These are phyloP conservation scores for Thelonectria olida DNA, from an alignment of 2,329 filamentous ascomycete species.

Conservation along the genomic window DNA sequence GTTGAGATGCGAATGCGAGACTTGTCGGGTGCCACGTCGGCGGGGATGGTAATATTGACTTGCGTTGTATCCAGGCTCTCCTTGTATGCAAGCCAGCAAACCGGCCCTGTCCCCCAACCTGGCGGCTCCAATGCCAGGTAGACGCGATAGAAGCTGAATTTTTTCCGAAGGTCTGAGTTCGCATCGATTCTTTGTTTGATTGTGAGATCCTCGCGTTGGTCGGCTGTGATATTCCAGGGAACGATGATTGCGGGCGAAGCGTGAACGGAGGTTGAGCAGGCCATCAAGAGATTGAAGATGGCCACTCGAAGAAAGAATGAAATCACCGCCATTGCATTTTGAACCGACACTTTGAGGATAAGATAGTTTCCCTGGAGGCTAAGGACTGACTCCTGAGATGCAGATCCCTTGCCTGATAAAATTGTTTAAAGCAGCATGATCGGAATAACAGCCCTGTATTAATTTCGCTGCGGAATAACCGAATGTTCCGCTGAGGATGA, in stretches of 20 bases:
- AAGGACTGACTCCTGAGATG: no score
- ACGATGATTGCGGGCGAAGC: conserved; percentile 26
- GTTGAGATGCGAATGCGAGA: conserved; percentile 28
- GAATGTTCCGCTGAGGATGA: no score
- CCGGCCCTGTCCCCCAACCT: conserved; percentile 33
- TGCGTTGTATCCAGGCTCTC: conserved; percentile 24
- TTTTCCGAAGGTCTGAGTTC: conserved; percentile 23
- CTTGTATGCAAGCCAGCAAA: conserved; percentile 31
- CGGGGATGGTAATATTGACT: conserved; percentile 37
- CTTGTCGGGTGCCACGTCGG: conserved; percentile 33
- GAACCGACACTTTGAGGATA: no score
- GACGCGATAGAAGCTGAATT: conserved; percentile 31
- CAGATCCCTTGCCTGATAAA: no score
- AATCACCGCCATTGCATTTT: conserved; percentile 25
- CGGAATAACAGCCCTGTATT: no score
- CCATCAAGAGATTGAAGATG: conserved; percentile 28
- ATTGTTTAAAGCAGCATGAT: no score
- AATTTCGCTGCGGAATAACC: no score
- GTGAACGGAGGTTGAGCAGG: conserved; percentile 5
- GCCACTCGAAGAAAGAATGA: conserved; percentile 17
- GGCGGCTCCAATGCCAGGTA: conserved; percentile 31
- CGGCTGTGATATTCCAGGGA: conserved; percentile 34
- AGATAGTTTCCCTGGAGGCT: no score
- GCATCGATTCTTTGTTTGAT: conserved; percentile 24
- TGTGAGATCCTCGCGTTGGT: conserved; percentile 21